Percentiles rank a stretch among this genome's conserved stretches.
Evolutionary conservation across 345 rosid genomes (phyloP).

Genomic region (Pseudoturritis turrita): DNA sequence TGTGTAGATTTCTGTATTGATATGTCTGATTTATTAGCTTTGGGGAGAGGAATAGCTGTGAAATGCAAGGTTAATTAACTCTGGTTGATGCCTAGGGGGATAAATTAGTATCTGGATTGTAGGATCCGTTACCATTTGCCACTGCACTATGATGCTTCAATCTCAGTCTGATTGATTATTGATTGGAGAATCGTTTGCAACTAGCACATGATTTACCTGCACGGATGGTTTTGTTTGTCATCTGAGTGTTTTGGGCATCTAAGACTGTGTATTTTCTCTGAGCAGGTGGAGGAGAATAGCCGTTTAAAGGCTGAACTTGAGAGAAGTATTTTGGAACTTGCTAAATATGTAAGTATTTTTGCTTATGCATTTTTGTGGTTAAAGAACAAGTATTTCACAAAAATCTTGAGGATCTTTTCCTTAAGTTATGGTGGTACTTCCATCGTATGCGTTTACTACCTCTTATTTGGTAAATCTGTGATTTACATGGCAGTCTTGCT

Average conservation of each 20-base stretch:
- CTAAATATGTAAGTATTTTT: constrained; percentile 52
- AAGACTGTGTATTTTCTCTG: constrained; percentile 7
- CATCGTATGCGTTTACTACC: neutral
- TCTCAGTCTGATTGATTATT: neutral
- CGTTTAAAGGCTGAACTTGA: constrained; percentile 67
- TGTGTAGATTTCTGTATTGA: neutral
- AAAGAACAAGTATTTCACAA: neutral
- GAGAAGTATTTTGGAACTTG: constrained; percentile 48
- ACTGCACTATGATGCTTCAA: neutral
- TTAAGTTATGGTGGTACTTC: neutral
- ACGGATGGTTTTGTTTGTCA: neutral
- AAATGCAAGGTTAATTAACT: neutral
- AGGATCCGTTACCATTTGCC: neutral
- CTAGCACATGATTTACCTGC: neutral
- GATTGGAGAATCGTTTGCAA: neutral
- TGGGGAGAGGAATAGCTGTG: neutral
- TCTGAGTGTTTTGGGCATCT: neutral
- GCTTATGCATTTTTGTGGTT: neutral
- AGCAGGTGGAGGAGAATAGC: constrained; percentile 77
- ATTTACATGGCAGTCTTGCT: constrained; percentile 15
- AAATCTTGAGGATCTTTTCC: neutral
- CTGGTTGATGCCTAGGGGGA: neutral
- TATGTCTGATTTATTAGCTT: neutral
- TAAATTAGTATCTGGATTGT: neutral
- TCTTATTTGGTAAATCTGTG: neutral